Evolutionary conservation across 768 basidiomycete genomes (phyloP).

Genomic region (Candolleomyces eurysporus): DNA sequence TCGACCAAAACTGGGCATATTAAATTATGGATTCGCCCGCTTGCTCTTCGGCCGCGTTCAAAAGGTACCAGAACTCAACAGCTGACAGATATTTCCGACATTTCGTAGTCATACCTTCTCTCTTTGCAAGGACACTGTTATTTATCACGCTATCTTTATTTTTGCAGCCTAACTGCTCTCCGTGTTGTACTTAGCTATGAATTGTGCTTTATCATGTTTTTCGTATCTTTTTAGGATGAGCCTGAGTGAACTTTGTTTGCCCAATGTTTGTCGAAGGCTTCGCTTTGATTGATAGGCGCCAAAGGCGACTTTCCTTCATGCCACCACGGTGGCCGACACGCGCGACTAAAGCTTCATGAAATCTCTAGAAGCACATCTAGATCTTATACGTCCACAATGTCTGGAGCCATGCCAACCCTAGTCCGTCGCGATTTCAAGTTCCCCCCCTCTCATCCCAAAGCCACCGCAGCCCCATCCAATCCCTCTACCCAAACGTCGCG

Average conservation of each 20-base stretch:
- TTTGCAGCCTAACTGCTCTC: background rate
- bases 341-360: no score
- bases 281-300: no score
- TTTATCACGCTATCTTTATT: background rate
- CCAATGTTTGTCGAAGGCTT: no score
- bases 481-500: constrained; percentile 51
- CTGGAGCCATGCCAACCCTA: constrained; percentile 67
- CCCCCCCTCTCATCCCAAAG: constrained; percentile 64
- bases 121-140: background rate
- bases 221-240: no score
- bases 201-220: background rate
- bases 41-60: constrained; percentile 44
- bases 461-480: constrained; percentile 64
- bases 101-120: constrained; percentile 14
- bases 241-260: no score
- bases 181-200: background rate
- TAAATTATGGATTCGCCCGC: constrained; percentile 82
- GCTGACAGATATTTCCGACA: constrained; percentile 21
- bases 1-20: constrained; percentile 75
- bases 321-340: background rate
- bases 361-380: no score
- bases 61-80: constrained; percentile 21
- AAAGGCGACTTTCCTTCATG: no score
- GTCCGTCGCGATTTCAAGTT: constrained; percentile 61
- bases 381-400: constrained; percentile 24